Conservation (phyloP, 345 rosid genomes). For the Linum usitatissimum region DNA sequence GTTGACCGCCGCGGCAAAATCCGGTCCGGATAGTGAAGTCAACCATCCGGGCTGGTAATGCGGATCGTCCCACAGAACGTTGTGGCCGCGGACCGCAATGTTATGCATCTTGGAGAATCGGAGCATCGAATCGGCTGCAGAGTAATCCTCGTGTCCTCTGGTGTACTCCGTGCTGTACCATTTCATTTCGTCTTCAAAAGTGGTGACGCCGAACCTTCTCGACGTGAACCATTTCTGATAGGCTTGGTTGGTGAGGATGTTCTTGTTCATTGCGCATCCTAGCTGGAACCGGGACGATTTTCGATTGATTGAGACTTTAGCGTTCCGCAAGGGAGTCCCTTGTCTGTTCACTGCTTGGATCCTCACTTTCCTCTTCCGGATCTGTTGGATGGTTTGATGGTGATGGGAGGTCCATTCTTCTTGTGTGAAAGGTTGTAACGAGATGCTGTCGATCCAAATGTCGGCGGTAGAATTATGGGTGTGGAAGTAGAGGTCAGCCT, state of each 20-base stretch:
- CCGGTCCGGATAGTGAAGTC: conserved; percentile 18
- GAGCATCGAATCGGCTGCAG: conserved; percentile 45
- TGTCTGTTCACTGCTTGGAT: conserved; percentile 35
- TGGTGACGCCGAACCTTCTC: conserved; percentile 43
- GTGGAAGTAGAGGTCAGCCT: conserved; percentile 54
- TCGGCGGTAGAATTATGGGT: conserved; percentile 43
- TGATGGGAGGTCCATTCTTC: conserved; percentile 78
- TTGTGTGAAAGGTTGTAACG: conserved; percentile 64
- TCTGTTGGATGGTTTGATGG: conserved; percentile 37
- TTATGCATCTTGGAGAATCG: conserved; percentile 30
- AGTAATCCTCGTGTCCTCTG: conserved; percentile 43
- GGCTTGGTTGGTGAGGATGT: conserved; percentile 45
- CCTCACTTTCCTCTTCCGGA: conserved; percentile 30
- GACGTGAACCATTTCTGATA: conserved; percentile 66
- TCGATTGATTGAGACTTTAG: conserved; percentile 35
- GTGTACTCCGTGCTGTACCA: conserved; percentile 54
- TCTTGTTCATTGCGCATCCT: conserved; percentile 46
- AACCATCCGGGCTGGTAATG: conserved; percentile 41
- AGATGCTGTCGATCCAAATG: conserved; percentile 71
- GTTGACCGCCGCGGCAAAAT: conserved; percentile 23
- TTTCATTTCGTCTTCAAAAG: conserved; percentile 68
- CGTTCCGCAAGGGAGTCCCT: conserved; percentile 36
- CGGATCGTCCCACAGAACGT: conserved; percentile 57
- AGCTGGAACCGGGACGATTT: conserved; percentile 40
- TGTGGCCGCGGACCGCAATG: conserved; percentile 59